Conservation (phyloP, 345 rosid species). For the Geranium brycei region DNA sequence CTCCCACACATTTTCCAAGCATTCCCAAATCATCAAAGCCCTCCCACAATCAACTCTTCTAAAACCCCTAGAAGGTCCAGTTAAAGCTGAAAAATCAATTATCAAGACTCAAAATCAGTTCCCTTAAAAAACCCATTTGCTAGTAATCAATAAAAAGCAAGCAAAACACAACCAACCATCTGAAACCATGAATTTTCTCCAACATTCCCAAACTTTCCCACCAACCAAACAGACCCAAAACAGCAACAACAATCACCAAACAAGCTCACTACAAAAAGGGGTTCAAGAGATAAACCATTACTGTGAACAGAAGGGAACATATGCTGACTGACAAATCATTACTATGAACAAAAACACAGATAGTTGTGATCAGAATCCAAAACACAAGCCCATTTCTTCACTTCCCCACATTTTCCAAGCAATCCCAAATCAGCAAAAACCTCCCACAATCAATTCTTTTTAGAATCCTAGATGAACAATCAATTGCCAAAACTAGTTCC, state of each 20-base stretch:
- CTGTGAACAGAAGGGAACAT: constrained; percentile 71
- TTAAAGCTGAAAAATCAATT: too few relatives aligned
- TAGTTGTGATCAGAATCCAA: neutral
- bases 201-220: neutral
- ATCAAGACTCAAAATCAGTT: too few relatives aligned
- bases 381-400: too few relatives aligned
- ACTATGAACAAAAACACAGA: neutral
- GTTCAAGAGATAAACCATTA: constrained; percentile 13
- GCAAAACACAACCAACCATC: neutral
- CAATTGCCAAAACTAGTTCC: neutral
- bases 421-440: too few relatives aligned
- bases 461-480: neutral
- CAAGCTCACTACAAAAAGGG: neutral
- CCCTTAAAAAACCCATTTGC: too few relatives aligned
- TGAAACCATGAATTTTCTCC: neutral
- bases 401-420: too few relatives aligned
- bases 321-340: constrained; percentile 64
- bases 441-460: too few relatives aligned
- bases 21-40: too few relatives aligned
- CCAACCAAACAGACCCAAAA: neutral
- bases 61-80: too few relatives aligned
- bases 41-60: too few relatives aligned
- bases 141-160: too few relatives aligned
- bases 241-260: neutral
- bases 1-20: too few relatives aligned